phyloP scores from a whole-genome alignment of 2,329 filamentous ascomycete species.

The Pyrenochaeta sp. region DNA sequence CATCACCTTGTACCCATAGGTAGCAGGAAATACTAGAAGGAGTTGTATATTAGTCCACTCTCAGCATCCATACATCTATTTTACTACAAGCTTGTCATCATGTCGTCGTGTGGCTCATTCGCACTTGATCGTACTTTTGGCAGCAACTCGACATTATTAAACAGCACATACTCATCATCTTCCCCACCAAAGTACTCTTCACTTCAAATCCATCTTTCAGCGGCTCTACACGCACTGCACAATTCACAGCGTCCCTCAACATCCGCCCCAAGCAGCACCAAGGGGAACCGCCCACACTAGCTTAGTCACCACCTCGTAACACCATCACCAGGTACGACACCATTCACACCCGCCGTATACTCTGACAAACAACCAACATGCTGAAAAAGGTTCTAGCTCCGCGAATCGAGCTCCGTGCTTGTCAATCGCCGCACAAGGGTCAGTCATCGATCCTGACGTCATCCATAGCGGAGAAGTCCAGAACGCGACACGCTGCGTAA shows the following conservation, averaged over 20 bases:
- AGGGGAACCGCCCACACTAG: neutral
- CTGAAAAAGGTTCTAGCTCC: neutral
- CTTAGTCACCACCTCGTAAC: conserved; percentile 5
- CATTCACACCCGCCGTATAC: neutral
- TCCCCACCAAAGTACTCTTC: conserved; percentile 7
- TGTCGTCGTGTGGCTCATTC: conserved; percentile 18
- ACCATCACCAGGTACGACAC: conserved; percentile 22
- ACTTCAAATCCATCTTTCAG: conserved; percentile 7
- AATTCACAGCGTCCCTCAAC: neutral
- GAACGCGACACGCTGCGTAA: conserved; percentile 6
- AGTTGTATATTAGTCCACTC: conserved; percentile 32
- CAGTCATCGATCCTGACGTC: conserved; percentile 20
- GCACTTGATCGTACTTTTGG: conserved; percentile 12
- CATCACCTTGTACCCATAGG: conserved; percentile 8
- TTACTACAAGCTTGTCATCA: conserved; percentile 10
- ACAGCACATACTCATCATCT: conserved; percentile 6
- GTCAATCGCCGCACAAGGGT: neutral
- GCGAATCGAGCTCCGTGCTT: neutral
- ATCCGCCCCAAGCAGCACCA: neutral
- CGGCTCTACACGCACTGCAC: conserved; percentile 1
- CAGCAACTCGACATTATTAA: conserved; percentile 16
- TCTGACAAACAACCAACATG: conserved; percentile 1
- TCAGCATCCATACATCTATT: conserved; percentile 3
- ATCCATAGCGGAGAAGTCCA: conserved; percentile 7
- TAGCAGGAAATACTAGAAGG: neutral